Evolutionary conservation across 768 basidiomycete genomes (phyloP).

Genomic region (Tulasnella calospora): DNA sequence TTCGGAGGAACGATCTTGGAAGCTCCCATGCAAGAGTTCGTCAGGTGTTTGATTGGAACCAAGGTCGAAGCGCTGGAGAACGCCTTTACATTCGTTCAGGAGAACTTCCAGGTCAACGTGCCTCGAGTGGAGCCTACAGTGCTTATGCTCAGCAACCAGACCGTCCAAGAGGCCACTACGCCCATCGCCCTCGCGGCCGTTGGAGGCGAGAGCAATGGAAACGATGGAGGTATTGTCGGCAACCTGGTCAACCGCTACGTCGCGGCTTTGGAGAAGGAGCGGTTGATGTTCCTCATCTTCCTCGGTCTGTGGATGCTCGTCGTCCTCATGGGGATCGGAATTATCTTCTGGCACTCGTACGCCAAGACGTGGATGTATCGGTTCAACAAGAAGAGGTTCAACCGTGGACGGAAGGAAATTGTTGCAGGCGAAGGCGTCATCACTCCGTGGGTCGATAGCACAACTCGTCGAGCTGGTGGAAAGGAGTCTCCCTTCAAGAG

Average conservation of each 20-base stretch:
- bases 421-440: slow-evolving; percentile 45
- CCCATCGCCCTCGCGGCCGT: slow-evolving; percentile 78
- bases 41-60: slow-evolving; percentile 83
- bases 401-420: slow-evolving; percentile 46
- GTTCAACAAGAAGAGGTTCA: slow-evolving; percentile 48
- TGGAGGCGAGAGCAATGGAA: slow-evolving; percentile 49
- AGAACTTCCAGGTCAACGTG: slow-evolving; percentile 77
- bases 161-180: slow-evolving; percentile 66
- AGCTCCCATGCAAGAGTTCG: slow-evolving; percentile 75
- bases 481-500: neutral
- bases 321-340: slow-evolving; percentile 66
- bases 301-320: slow-evolving; percentile 79
- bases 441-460: slow-evolving; percentile 31
- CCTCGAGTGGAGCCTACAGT: slow-evolving; percentile 69
- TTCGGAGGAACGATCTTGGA: slow-evolving; percentile 85
- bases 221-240: slow-evolving; percentile 55
- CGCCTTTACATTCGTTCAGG: slow-evolving; percentile 84
- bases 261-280: slow-evolving; percentile 67
- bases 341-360: slow-evolving; percentile 71
- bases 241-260: slow-evolving; percentile 70
- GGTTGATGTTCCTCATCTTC: slow-evolving; percentile 78
- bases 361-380: slow-evolving; percentile 46
- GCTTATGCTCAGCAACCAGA: slow-evolving; percentile 67
- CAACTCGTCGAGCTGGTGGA: neutral
- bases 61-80: slow-evolving; percentile 84